These are phyloP conservation scores for Yamadazyma dendronema DNA, from an alignment of 1,139 yeast genomes.

Conservation along the genomic window DNA sequence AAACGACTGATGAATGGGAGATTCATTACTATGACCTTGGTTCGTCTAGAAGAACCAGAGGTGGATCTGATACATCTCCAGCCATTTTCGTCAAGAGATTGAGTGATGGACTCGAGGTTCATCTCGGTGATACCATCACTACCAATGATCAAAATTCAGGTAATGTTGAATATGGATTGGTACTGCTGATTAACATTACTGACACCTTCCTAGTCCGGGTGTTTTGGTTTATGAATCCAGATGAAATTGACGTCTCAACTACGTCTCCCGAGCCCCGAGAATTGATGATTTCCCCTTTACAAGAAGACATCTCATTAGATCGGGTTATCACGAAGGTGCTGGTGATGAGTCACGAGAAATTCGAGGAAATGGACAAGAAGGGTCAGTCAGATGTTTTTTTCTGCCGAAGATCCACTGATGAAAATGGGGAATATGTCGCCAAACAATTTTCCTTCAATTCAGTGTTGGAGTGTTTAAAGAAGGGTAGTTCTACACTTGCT, in stretches of 20 bases:
- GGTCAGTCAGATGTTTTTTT: conserved; percentile 21
- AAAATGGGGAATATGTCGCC: conserved; percentile 26
- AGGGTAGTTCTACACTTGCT: neutral
- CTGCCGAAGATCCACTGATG: conserved; percentile 40
- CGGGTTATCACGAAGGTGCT: conserved; percentile 20
- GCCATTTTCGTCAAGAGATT: conserved; percentile 24
- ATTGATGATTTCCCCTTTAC: conserved; percentile 40
- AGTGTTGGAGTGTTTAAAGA: neutral
- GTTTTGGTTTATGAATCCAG: neutral
- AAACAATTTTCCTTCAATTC: conserved; percentile 1
- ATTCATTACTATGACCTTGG: too few relatives aligned
- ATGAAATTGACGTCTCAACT: neutral
- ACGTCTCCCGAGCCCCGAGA: neutral
- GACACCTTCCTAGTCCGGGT: neutral
- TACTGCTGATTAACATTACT: neutral
- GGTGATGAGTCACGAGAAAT: conserved; percentile 1
- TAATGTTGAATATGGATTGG: neutral
- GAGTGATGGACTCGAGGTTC: conserved; percentile 30
- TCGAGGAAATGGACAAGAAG: neutral
- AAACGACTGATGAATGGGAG: too few relatives aligned
- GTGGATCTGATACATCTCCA: conserved; percentile 11
- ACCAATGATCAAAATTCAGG: conserved; percentile 12
- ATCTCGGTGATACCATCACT: conserved; percentile 40
- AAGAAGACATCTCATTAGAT: conserved; percentile 13
- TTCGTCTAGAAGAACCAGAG: conserved; percentile 12